Conservation (phyloP, 768 basidiomycete species). For the Amanita muscaria region DNA sequence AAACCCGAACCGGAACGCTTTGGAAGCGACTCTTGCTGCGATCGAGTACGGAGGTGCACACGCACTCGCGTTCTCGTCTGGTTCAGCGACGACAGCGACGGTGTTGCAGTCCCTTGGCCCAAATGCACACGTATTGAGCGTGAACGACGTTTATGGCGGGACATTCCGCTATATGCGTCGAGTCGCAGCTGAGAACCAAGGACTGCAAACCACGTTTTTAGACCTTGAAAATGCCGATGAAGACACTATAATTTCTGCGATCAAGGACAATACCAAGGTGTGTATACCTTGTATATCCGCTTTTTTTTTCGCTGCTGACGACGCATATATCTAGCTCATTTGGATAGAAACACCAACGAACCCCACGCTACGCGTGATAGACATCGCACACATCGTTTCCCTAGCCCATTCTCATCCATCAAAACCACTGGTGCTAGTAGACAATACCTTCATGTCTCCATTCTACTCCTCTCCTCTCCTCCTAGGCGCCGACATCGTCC, state of each 20-base stretch:
- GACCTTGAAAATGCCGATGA: constrained; percentile 70
- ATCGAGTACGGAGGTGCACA: constrained; percentile 68
- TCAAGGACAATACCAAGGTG: constrained; percentile 78
- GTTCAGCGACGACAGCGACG: constrained; percentile 80
- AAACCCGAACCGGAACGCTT: constrained; percentile 79
- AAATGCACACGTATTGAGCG: constrained; percentile 72
- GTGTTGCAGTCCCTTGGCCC: constrained; percentile 69
- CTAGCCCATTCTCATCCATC: constrained; percentile 57
- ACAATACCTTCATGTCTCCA: constrained; percentile 92
- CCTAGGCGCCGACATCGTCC: constrained; percentile 75
- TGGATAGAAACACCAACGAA: constrained; percentile 97
- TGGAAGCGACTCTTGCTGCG: constrained; percentile 72
- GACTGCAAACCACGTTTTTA: constrained; percentile 65
- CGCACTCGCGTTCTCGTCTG: constrained; percentile 77
- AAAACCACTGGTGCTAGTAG: constrained; percentile 75
- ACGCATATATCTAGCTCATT: constrained; percentile 54
- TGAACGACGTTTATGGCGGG: constrained; percentile 93
- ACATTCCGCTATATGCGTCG: constrained; percentile 77
- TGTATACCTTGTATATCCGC: constrained; percentile 12
- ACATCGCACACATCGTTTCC: constrained; percentile 61
- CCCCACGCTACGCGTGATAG: constrained; percentile 82
- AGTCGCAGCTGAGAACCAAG: constrained; percentile 56
- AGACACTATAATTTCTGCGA: constrained; percentile 50
- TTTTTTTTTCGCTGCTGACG: background rate
- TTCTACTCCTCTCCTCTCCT: constrained; percentile 85